Base-by-base conservation (phyloP, 1,284 basidiomycete species). In the Boletus mariae region DNA sequence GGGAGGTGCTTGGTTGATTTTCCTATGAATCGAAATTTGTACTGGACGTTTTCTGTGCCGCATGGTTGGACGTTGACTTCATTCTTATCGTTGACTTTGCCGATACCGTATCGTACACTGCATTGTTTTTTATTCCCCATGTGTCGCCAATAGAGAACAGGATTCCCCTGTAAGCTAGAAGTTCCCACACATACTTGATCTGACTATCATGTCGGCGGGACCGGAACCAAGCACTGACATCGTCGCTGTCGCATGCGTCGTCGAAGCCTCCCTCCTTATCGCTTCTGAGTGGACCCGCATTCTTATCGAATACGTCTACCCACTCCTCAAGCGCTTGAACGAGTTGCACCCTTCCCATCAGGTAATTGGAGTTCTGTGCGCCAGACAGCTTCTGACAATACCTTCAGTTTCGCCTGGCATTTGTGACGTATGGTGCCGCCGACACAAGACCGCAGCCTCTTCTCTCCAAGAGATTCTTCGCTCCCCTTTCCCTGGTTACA, bases 191-290 rank as follows among this genome's bases (percentile, higher is more conserved):
- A 20, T 11, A 37, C 35, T n/a, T 32, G 23, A 25, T 26, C 12
- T 29, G 26, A 44, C 10, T 6, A 10, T 6, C 52, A 69, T 69
- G 64, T 66, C 67, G 25, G 15, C 54, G 1, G 41, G 23, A 13
- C 53, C 47, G 15, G 64, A 61, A 23, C 32, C 51, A 51, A 57
- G 51, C 51, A 52, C 43, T 12, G 72, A 75, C 29, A 57, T 73
- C 49, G 62, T 80, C 47, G 80, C 81, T 11, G 70, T 89, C 25
- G 80, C 76, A 1, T 77, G 82, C 53, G 77, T 90, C 47, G 72
- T 85, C 45, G 87, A 90, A 52, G 78, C 84, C 2, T 88, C 87
- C 8, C 66, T 82, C 3, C 59, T 74, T 1, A 71, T 90, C 5
- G 75, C 75, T 5, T 58, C 69, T 2, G 79, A 84, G 63, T 89